Evolutionary conservation across 371 early-diverging fungal species (phyloP).

Genomic region (Mucor saturninus): DNA sequence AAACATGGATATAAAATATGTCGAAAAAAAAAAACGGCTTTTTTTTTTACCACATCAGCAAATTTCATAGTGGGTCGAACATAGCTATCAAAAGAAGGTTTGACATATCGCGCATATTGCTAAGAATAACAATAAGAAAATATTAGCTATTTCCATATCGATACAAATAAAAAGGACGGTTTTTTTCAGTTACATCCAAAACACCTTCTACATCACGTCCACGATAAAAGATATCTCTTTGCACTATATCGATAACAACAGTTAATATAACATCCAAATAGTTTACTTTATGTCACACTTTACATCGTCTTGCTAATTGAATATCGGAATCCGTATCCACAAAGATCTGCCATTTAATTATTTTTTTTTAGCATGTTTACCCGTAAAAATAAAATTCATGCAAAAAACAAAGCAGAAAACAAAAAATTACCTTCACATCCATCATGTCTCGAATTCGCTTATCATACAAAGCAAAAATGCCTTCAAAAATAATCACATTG

Average conservation of each 20-base stretch:
- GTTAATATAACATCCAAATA: not conserved
- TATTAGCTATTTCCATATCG: too few species aligned
- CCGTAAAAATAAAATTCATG: too few species aligned
- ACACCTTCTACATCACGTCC: slow-evolving; percentile 86
- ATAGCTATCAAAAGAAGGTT: slow-evolving; percentile 88
- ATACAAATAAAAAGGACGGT: too few species aligned
- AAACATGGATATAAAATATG: not conserved
- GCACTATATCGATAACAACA: slow-evolving; percentile 39
- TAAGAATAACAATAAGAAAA: too few species aligned
- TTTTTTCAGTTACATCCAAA: slow-evolving; percentile 54
- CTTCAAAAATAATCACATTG: slow-evolving; percentile 92
- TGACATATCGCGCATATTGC: slow-evolving; percentile 91
- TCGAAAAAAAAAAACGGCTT: not conserved
- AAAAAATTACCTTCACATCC: slow-evolving; percentile 81
- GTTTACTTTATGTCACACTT: slow-evolving; percentile 14
- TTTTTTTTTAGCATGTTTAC: too few species aligned
- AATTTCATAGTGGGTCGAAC: slow-evolving; percentile 88
- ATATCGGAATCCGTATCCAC: slow-evolving; percentile 95
- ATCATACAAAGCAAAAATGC: slow-evolving; percentile 91
- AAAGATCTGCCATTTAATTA: slow-evolving; percentile 64
- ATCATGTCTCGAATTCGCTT: slow-evolving; percentile 77
- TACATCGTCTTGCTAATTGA: slow-evolving; percentile 84
- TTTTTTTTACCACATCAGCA: slow-evolving; percentile 66
- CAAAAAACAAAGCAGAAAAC: slow-evolving; percentile 5
- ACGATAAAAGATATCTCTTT: slow-evolving; percentile 88